Evolutionary conservation across 805 yeast species (phyloP), one percentile per base, ranked within the genome.

Genomic region (Lipomyces japonicus): DNA sequence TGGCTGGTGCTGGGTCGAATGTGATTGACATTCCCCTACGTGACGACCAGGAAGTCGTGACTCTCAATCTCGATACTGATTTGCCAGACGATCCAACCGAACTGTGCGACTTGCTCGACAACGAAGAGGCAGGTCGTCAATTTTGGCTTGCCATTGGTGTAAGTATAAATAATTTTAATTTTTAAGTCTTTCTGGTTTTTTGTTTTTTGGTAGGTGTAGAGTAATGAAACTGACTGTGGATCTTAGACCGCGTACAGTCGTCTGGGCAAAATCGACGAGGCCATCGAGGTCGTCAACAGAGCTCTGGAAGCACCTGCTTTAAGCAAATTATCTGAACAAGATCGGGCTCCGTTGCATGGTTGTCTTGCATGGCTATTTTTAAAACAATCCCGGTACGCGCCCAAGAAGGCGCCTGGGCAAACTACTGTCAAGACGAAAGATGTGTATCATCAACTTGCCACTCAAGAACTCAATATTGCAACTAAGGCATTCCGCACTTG

Each of bases 61-160:
- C 87, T 45, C 79, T 93, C 59, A 91, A 89, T 62, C 75, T 85
- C 52, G 77, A 77, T 45, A 80, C 81, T 31, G 97, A 91, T 63
- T 73, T 89, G 49, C 95, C 96, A 3, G 95, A 86, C 21, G 96
- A 91, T 65, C 86, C 96, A 3, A 75, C 80, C 39, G 97, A 93
- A 63, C 74, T 93, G 55, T 80, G 85, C 57, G 77, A 79, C 24
- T 76, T 91, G 55, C 72, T 93, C 55, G 84, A 85, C 55, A 86
- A 85, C 58, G 97, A 93, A 69, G 79, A 78, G 49, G 82, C 91
- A 43, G 80, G 78, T 21, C 73, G 77, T 47, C 81, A 82, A 63
- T 86, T 81, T 69, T 93, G 98, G 98, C 69, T 87, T 18, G 76
- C 84, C 21, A 81, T 90, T 55, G 90, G 95, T 1, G 64, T 59